These are phyloP conservation scores for Scheffersomyces lignosus DNA, from an alignment of 805 yeast species.

Conservation along the genomic window DNA sequence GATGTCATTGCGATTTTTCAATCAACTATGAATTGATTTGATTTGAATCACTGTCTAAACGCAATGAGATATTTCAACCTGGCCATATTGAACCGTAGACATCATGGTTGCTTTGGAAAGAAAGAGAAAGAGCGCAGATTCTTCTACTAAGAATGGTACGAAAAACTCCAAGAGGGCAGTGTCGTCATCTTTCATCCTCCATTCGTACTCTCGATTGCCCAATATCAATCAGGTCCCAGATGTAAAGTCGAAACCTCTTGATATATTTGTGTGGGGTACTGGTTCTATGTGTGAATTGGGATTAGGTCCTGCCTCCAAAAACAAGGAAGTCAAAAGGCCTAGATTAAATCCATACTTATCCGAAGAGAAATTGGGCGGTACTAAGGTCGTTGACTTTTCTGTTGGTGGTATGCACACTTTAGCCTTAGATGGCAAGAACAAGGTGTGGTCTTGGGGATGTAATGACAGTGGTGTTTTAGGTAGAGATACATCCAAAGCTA, in stretches of 20 bases:
- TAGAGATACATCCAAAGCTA: slow-evolving; percentile 67
- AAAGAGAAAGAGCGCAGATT: slow-evolving; percentile 28
- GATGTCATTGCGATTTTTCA: no score
- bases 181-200: slow-evolving; percentile 45
- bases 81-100: no score
- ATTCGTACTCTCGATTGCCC: slow-evolving; percentile 49
- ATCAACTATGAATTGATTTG: no score
- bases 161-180: slow-evolving; percentile 25
- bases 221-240: slow-evolving; percentile 42
- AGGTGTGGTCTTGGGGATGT: slow-evolving; percentile 98
- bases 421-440: slow-evolving; percentile 73
- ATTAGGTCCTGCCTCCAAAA: slow-evolving; percentile 89
- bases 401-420: slow-evolving; percentile 96
- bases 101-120: slow-evolving; percentile 49
- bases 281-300: slow-evolving; percentile 98
- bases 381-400: slow-evolving; percentile 79
- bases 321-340: slow-evolving; percentile 94
- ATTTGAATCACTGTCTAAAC: no score
- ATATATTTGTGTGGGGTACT: slow-evolving; percentile 91
- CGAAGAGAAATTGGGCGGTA: slow-evolving; percentile 45
- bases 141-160: slow-evolving; percentile 11
- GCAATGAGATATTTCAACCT: no score
- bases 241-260: slow-evolving; percentile 51
- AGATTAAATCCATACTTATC: slow-evolving; percentile 79
- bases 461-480: slow-evolving; percentile 93